Conservation (phyloP, 2,329 filamentous ascomycete genomes). For the Elsinoe ampelina region DNA sequence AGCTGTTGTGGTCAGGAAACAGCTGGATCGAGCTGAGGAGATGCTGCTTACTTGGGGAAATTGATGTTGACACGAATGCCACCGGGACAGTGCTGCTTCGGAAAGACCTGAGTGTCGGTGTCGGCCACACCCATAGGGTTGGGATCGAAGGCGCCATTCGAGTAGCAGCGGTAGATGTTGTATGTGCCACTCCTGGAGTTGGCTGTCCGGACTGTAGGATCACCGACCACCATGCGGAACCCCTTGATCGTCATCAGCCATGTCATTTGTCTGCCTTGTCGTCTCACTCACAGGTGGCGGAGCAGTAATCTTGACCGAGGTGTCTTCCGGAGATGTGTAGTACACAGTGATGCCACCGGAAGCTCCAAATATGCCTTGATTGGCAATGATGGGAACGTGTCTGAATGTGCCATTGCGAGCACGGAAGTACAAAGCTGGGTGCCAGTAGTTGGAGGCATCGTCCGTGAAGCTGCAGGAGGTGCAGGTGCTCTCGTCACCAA, state of each 20-base stretch:
- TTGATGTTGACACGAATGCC: conserved; percentile 56
- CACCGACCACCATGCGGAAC: conserved; percentile 62
- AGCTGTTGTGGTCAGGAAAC: conserved; percentile 29
- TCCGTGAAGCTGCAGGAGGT: conserved; percentile 59
- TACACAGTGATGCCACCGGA: conserved; percentile 59
- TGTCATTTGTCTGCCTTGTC: conserved; percentile 39
- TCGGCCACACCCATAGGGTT: conserved; percentile 43
- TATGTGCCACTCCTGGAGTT: not conserved
- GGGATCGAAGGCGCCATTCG: conserved; percentile 33
- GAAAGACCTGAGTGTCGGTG: conserved; percentile 51
- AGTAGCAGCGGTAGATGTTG: conserved; percentile 11
- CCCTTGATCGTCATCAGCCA: conserved; percentile 55
- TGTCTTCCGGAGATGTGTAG: conserved; percentile 38
- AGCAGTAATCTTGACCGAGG: conserved; percentile 7
- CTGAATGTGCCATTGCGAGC: conserved; percentile 49
- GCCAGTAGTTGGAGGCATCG: conserved; percentile 71
- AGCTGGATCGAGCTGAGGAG: not conserved
- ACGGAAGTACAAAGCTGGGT: conserved; percentile 60
- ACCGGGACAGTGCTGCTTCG: conserved; percentile 58
- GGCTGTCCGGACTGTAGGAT: conserved; percentile 48
- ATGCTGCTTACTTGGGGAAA: conserved; percentile 46
- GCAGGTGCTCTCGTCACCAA: conserved; percentile 41
- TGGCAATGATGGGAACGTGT: conserved; percentile 45
- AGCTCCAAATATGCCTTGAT: conserved; percentile 17
- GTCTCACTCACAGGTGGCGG: conserved; percentile 22